These are phyloP conservation scores for Huntiella savannae DNA, from an alignment of 2,329 filamentous ascomycete genomes.

Conservation along the genomic window DNA sequence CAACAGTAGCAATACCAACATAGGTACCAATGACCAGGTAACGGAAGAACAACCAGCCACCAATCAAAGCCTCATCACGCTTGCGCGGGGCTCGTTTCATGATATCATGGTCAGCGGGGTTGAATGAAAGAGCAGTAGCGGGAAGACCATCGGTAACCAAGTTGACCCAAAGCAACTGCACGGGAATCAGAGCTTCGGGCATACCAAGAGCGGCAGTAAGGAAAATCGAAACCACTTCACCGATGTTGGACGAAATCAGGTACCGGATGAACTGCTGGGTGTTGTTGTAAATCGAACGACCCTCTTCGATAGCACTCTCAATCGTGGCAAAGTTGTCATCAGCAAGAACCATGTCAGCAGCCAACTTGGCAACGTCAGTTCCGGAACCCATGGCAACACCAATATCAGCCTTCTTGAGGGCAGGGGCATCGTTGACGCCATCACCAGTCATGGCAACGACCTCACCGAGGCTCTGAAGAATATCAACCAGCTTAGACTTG, in stretches of 20 bases:
- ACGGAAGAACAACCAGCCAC: constrained; percentile 91
- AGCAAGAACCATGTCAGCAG: constrained; percentile 93
- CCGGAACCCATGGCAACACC: constrained; percentile 97
- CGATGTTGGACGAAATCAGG: constrained; percentile 96
- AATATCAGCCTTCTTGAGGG: constrained; percentile 96
- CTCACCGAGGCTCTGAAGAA: constrained; percentile 79
- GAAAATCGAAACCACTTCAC: constrained; percentile 97
- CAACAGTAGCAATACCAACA: constrained; percentile 84
- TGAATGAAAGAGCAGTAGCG: constrained; percentile 91
- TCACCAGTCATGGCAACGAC: constrained; percentile 99
- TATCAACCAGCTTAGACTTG: constrained; percentile 94
- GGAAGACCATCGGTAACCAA: constrained; percentile 93
- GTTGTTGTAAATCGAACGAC: constrained; percentile 97
- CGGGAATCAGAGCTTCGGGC: constrained; percentile 91
- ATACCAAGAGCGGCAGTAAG: constrained; percentile 88
- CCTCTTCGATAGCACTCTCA: constrained; percentile 87
- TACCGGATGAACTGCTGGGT: constrained; percentile 99
- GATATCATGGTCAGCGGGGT: constrained; percentile 93
- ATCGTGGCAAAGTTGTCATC: constrained; percentile 99
- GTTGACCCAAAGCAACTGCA: constrained; percentile 97
- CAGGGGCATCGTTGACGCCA: constrained; percentile 93
- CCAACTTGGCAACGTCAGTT: constrained; percentile 90
- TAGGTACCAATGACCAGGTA: constrained; percentile 95
- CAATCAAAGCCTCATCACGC: constrained; percentile 79
- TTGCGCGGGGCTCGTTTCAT: constrained; percentile 86